Percentiles rank a stretch among this genome's conserved stretches.
These are phyloP conservation scores for Endocladia muricata DNA, from an alignment of 31 red algal genomes.

Conservation along the genomic window DNA sequence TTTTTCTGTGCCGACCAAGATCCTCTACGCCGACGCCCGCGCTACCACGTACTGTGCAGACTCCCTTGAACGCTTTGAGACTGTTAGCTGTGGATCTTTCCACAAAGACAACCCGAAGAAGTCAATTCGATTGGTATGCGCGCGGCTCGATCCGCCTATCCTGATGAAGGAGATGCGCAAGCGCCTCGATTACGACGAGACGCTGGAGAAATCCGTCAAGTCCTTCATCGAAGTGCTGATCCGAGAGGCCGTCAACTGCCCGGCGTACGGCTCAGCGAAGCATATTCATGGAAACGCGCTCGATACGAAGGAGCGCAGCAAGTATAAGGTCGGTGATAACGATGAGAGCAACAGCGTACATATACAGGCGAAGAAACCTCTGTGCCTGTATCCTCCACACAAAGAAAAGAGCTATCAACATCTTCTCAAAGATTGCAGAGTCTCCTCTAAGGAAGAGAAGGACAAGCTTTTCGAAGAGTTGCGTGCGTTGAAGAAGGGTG, in stretches of 20 bases:
- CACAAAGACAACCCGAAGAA: not conserved
- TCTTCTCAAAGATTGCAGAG: slow-evolving; percentile 3
- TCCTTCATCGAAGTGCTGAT: slow-evolving; percentile 8
- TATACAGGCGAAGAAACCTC: not conserved
- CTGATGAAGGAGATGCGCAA: slow-evolving; percentile 15
- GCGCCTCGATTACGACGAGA: slow-evolving; percentile 8
- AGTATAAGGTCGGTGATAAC: not conserved
- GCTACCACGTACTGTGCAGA: not conserved
- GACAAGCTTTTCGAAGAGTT: not conserved
- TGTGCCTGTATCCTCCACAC: slow-evolving; percentile 19
- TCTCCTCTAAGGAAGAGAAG: slow-evolving; percentile 3
- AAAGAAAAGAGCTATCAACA: slow-evolving; percentile 26
- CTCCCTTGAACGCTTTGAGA: not conserved
- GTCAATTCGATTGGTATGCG: not conserved
- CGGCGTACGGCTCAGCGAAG: no score
- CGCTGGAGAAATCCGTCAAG: slow-evolving; percentile 16
- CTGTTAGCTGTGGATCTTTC: not conserved
- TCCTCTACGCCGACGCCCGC: not conserved
- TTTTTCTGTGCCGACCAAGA: not conserved
- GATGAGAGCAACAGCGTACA: not conserved
- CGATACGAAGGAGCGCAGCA: not conserved
- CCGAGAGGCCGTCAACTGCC: slow-evolving; percentile 28
- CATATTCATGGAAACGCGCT: no score
- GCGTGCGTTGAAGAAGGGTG: not conserved
- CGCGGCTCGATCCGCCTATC: not conserved